Evolutionary conservation across 257 asterid genomes (phyloP).

Genomic region (Gentiana straminea): DNA sequence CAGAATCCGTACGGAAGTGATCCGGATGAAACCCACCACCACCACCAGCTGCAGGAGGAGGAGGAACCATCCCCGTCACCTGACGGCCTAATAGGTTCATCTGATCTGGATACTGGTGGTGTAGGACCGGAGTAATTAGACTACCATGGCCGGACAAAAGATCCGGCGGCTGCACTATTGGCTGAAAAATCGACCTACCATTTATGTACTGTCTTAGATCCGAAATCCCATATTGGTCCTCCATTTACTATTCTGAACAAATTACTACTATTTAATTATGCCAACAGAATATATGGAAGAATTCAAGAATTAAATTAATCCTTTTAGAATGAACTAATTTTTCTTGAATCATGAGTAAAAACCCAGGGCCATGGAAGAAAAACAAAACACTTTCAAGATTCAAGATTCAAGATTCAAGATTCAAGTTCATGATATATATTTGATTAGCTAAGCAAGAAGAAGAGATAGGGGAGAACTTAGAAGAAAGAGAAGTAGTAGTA

Average conservation of each 20-base stretch:
- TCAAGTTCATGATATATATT: neutral
- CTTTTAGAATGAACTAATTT: no score
- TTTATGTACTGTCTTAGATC: slow-evolving; percentile 63
- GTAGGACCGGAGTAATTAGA: slow-evolving; percentile 18
- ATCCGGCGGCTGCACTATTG: slow-evolving; percentile 38
- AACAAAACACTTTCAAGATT: neutral
- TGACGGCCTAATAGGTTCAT: slow-evolving; percentile 31
- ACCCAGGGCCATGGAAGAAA: slow-evolving; percentile 33
- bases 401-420: neutral
- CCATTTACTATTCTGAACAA: slow-evolving; percentile 27
- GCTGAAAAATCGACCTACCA: slow-evolving; percentile 44
- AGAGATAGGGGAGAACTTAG: slow-evolving; percentile 8
- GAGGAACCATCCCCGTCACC: slow-evolving; percentile 5
- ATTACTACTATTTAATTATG: no score
- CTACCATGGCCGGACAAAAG: slow-evolving; percentile 32
- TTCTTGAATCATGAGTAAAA: no score
- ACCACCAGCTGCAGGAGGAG: no score
- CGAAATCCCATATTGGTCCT: slow-evolving; percentile 58
- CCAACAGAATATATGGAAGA: neutral
- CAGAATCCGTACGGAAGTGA: slow-evolving; percentile 36
- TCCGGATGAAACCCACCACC: slow-evolving; percentile 18
- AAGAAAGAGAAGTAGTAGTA: neutral
- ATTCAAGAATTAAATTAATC: no score
- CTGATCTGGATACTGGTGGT: slow-evolving; percentile 24
- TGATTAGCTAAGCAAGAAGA: neutral